phyloP scores from a whole-genome alignment of 768 basidiomycete species.

The Suillus ampliporus region DNA sequence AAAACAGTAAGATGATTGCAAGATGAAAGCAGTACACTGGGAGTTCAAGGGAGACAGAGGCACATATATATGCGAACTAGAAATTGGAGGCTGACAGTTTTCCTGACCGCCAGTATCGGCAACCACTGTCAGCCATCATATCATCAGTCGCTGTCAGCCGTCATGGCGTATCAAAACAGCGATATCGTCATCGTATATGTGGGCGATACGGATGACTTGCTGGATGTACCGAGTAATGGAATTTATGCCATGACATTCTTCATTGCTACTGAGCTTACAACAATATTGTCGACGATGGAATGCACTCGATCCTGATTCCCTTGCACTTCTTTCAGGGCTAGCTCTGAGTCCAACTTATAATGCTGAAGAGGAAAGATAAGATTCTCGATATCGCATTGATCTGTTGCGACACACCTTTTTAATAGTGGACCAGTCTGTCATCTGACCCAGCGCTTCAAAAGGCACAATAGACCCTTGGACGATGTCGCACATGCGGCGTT shows the following conservation, averaged over 20 bases:
- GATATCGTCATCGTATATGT: not conserved
- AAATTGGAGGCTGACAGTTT: not conserved
- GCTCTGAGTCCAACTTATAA: conserved; percentile 70
- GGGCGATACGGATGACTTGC: not conserved
- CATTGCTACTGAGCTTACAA: conserved; percentile 80
- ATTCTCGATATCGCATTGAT: no score
- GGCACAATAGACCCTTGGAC: conserved; percentile 63
- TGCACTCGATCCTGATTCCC: conserved; percentile 44
- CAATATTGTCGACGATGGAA: conserved; percentile 63
- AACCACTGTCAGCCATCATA: not conserved
- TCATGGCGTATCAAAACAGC: not conserved
- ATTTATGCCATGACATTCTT: conserved; percentile 60
- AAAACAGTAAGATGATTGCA: not conserved
- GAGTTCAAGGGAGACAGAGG: not conserved
- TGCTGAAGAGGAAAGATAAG: conserved; percentile 47
- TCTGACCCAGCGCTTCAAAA: conserved; percentile 46
- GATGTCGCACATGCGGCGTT: conserved; percentile 57
- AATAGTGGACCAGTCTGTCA: conserved; percentile 76
- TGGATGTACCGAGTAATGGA: not conserved
- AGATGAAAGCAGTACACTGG: not conserved
- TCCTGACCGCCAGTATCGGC: not conserved
- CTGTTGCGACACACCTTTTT: conserved; percentile 62
- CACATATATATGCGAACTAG: not conserved
- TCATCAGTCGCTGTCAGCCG: not conserved
- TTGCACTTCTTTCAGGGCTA: conserved; percentile 41